These are phyloP conservation scores for Candida namnaoensis DNA, from an alignment of 805 yeast species.

Conservation along the genomic window DNA sequence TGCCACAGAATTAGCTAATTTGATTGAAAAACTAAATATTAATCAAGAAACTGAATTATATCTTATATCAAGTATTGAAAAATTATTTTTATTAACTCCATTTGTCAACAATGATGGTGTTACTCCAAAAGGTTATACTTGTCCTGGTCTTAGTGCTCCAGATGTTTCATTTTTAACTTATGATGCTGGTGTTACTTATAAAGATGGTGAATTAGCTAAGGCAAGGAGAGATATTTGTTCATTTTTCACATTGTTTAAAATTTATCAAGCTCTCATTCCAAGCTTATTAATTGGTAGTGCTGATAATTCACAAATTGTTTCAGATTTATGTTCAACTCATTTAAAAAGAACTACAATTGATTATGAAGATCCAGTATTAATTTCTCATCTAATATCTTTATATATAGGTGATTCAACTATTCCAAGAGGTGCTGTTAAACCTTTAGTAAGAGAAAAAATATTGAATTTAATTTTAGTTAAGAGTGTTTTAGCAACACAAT, in stretches of 20 bases:
- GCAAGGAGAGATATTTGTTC: constrained; percentile 33
- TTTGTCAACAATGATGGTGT: constrained; percentile 25
- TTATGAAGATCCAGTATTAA: constrained; percentile 36
- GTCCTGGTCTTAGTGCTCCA: constrained; percentile 55
- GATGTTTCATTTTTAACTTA: constrained; percentile 59
- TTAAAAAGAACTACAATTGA: constrained; percentile 43
- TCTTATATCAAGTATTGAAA: constrained; percentile 38
- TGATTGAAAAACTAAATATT: constrained; percentile 27
- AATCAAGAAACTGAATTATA: constrained; percentile 33
- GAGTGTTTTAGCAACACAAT: constrained; percentile 42
- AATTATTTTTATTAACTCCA: constrained; percentile 51
- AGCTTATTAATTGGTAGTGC: constrained; percentile 56
- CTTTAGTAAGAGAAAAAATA: constrained; percentile 47
- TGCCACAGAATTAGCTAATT: constrained; percentile 28
- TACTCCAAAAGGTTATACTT: constrained; percentile 34
- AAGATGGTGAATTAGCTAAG: constrained; percentile 33
- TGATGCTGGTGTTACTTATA: constrained; percentile 58
- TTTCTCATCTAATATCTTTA: constrained; percentile 35
- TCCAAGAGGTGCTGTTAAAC: constrained; percentile 43
- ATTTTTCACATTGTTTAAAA: constrained; percentile 24
- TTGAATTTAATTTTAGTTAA: constrained; percentile 34
- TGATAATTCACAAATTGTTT: constrained; percentile 47
- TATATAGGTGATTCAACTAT: constrained; percentile 38
- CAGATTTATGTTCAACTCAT: constrained; percentile 43
- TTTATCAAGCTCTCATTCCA: constrained; percentile 27